Evolutionary conservation across 768 basidiomycete genomes (phyloP).

Genomic region (Lactifluus rugatus): DNA sequence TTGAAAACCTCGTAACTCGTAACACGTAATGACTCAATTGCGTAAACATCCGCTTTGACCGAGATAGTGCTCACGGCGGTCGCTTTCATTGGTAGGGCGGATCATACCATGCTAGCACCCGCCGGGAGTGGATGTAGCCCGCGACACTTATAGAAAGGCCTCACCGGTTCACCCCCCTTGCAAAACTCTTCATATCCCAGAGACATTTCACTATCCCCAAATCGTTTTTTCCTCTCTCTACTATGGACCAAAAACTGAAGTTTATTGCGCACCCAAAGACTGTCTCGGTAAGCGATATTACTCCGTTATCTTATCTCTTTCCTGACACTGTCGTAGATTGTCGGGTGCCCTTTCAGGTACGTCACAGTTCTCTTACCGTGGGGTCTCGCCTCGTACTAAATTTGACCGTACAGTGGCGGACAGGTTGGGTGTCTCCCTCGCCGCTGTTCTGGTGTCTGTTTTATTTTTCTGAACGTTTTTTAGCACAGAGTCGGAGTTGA

Average conservation of each 20-base stretch:
- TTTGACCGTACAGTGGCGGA: conserved; percentile 40
- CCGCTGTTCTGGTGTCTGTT: conserved; percentile 9
- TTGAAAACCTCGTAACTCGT: too few species aligned
- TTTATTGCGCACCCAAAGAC: conserved; percentile 68
- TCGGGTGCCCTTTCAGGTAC: conserved; percentile 94
- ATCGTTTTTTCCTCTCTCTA: background rate
- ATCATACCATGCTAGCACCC: background rate
- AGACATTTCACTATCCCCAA: background rate
- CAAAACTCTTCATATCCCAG: background rate
- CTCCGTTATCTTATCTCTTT: background rate
- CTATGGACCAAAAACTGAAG: conserved; percentile 13
- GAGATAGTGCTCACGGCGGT: too few species aligned
- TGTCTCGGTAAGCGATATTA: conserved; percentile 43
- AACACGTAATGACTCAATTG: background rate
- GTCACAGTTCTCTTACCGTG: conserved; percentile 21
- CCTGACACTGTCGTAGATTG: conserved; percentile 44
- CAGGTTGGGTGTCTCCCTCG: conserved; percentile 37
- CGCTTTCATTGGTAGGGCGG: background rate
- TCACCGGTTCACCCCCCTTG: background rate
- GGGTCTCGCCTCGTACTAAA: background rate
- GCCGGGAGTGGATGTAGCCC: background rate
- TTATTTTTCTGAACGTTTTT: conserved; percentile 12
- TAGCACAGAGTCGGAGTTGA: conserved; percentile 78
- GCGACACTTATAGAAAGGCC: background rate
- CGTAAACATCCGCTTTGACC: too few species aligned